Evolutionary conservation across 1,139 yeast genomes (phyloP).

Genomic region (Candida sojae): DNA sequence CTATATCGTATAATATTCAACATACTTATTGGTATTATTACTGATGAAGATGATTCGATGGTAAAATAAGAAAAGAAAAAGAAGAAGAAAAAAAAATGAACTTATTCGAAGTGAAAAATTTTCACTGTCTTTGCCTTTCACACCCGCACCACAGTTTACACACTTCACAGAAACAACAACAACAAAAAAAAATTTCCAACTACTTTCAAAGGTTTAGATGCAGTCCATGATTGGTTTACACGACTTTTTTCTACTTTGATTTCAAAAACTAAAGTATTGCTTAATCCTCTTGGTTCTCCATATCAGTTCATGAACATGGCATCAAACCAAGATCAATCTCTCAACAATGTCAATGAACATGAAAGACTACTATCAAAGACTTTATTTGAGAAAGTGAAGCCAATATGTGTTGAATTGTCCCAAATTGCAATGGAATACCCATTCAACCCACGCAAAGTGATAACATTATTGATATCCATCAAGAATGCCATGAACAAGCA

Average conservation of each 20-base stretch:
- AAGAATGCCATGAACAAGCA: constrained; percentile 18
- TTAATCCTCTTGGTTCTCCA: too few species aligned
- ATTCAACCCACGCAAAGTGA: constrained; percentile 15
- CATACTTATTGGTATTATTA: neutral
- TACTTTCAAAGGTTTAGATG: neutral
- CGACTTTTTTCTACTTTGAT: neutral
- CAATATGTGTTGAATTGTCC: constrained; percentile 35
- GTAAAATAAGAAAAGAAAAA: constrained; percentile 2
- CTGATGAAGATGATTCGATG: neutral
- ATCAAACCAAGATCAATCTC: neutral
- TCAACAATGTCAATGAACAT: neutral
- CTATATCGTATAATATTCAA: neutral
- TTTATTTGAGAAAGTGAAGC: constrained; percentile 33
- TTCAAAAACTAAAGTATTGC: too few species aligned
- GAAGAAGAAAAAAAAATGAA: neutral
- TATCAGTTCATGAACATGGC: neutral
- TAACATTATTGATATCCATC: constrained; percentile 14
- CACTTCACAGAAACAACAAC: neutral
- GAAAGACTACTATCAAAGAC: constrained; percentile 25
- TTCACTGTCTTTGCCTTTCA: neutral
- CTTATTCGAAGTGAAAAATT: neutral
- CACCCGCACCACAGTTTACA: neutral
- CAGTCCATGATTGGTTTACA: neutral
- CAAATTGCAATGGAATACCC: constrained; percentile 18
- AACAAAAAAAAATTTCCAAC: neutral